Base-by-base conservation (phyloP, 768 basidiomycete species). In the Lactarius evosmus region DNA sequence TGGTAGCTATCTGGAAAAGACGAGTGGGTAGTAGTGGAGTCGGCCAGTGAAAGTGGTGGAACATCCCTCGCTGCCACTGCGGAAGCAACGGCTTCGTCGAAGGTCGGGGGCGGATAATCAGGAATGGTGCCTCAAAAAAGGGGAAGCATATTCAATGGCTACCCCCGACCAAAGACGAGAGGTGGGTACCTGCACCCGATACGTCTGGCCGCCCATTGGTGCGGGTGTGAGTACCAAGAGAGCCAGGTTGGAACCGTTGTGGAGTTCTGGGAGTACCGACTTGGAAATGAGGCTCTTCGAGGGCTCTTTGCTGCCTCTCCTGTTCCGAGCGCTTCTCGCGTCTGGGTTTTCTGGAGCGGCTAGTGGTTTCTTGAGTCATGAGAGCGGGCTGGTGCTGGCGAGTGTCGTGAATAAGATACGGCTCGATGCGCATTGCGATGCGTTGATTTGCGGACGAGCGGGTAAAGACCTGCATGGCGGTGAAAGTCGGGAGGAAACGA, bases 61-160 rank as follows among this genome's bases (percentile, higher is more conserved):
- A 60, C 58, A 38, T 32, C 53, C 25, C 57, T 62, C 19, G 58
- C 32, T 22, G 55, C 57, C 2, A 73, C 68, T 25, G 71, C 66
- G 5, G 73, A 67, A 7, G 71, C 68, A 12, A 76, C 69, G n/a
- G 86, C 86, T 73, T 91, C 89, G 65, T 85, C 84, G 68, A 90
- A 89, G 14, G 88, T 83, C 30, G 90, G 89, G 14, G 90, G 90
- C 7, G 86, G 87, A 70, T 87, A 88, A 70, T 89, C 82, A 30
- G 85, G 83, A 52, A 78, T 75, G 32, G 66, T 51, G 32, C 44
- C 67, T 70, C 70, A 71, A 36, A 67, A 60, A 33, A 19, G 25
- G 58, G 41, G 38, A 46, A 36, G 33, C 30, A 14, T 8, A 38
- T 59, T 67, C 54, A 29, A 40, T 51, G 38, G 32, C 30, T 46